These are phyloP conservation scores for Lentinula sp. DNA, from an alignment of 768 basidiomycete genomes.

Conservation along the genomic window DNA sequence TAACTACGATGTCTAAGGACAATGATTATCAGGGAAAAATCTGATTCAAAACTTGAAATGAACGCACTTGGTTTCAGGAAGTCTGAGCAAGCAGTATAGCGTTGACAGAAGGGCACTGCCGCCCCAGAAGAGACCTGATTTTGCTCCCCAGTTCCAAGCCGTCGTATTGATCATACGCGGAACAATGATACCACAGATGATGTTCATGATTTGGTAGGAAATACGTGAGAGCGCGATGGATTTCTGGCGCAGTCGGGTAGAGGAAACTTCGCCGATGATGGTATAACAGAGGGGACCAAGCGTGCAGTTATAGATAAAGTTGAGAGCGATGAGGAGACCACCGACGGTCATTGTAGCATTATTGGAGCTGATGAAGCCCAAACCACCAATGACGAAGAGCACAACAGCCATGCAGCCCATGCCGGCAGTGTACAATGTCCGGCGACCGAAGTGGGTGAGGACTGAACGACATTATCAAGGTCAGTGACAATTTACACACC, in stretches of 20 bases:
- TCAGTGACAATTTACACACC: not conserved
- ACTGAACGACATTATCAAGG: not conserved
- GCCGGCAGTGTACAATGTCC: slow-evolving; percentile 15
- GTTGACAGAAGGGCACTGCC: slow-evolving; percentile 12
- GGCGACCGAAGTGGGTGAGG: slow-evolving; percentile 14
- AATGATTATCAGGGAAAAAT: not conserved
- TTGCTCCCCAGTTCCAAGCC: slow-evolving; percentile 19
- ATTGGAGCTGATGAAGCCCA: slow-evolving; percentile 9
- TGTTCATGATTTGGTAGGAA: slow-evolving; percentile 15
- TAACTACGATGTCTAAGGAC: slow-evolving; percentile 10
- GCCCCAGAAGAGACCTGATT: slow-evolving; percentile 17
- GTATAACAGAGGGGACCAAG: slow-evolving; percentile 18
- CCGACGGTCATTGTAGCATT: slow-evolving; percentile 13
- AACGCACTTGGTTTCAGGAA: slow-evolving; percentile 12
- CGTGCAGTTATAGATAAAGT: slow-evolving; percentile 16
- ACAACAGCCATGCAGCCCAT: slow-evolving; percentile 13
- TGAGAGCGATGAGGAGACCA: slow-evolving; percentile 14
- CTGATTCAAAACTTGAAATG: not conserved
- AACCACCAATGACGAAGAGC: slow-evolving; percentile 16
- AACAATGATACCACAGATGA: slow-evolving; percentile 15
- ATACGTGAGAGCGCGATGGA: slow-evolving; percentile 16
- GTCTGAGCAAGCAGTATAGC: slow-evolving; percentile 12
- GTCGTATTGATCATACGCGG: slow-evolving; percentile 17
- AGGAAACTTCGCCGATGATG: slow-evolving; percentile 15
- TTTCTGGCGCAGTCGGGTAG: slow-evolving; percentile 16